These are phyloP conservation scores for Pythium biforme DNA, from an alignment of 352 stramenopile species.

Conservation along the genomic window DNA sequence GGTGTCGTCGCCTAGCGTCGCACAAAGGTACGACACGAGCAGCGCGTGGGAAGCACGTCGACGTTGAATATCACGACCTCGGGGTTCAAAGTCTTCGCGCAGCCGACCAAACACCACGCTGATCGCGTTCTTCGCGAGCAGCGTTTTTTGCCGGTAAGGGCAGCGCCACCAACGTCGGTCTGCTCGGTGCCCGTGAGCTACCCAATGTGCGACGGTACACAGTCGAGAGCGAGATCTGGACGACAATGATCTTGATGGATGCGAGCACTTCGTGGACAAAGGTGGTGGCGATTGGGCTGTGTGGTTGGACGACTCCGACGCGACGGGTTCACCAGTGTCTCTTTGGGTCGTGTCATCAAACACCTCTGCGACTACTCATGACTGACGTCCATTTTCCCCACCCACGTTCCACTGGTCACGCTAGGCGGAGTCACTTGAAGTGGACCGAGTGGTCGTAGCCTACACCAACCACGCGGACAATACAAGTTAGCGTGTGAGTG, in stretches of 20 bases:
- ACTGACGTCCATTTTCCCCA: too few relatives aligned
- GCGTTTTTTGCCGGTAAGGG: constrained; percentile 41
- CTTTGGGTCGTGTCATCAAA: too few relatives aligned
- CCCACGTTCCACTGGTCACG: background rate
- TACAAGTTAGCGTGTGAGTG: background rate
- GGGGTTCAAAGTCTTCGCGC: constrained; percentile 30
- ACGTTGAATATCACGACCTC: constrained; percentile 19
- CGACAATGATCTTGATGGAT: constrained; percentile 4
- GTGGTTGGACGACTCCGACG: too few relatives aligned
- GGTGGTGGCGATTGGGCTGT: too few relatives aligned
- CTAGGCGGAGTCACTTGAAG: background rate
- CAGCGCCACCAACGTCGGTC: constrained; percentile 8
- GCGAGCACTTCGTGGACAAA: background rate
- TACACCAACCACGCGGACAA: background rate
- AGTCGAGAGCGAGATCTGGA: background rate
- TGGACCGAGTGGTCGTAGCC: background rate
- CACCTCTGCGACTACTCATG: too few relatives aligned
- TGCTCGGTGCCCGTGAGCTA: constrained; percentile 6
- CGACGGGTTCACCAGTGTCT: background rate
- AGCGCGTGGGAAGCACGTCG: constrained; percentile 5
- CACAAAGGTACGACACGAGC: constrained; percentile 12
- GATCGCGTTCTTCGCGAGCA: constrained; percentile 38
- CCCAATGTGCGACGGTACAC: constrained; percentile 17
- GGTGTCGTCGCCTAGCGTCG: too few relatives aligned
- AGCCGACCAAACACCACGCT: constrained; percentile 8